Percentiles rank a stretch among this genome's conserved stretches.
Evolutionary conservation across 441 rosid species (phyloP).

Genomic region (Croton setiger): DNA sequence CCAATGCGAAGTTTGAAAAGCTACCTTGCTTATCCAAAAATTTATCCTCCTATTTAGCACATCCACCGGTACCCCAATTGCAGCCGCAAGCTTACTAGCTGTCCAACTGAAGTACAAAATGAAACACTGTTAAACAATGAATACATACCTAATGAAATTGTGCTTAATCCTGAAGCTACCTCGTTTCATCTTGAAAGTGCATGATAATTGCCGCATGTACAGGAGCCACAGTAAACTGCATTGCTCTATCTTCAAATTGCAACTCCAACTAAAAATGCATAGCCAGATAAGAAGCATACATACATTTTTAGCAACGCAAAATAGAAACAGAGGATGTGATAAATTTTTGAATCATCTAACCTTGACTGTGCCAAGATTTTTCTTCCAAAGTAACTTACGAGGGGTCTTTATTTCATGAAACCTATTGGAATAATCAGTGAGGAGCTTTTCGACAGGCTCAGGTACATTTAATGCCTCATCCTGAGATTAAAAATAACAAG

Average conservation of each 20-base stretch:
- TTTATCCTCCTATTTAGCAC: conserved; percentile 67
- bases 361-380: conserved; percentile 95
- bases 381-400: conserved; percentile 94
- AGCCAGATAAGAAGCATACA: conserved; percentile 13
- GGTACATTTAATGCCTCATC: conserved; percentile 81
- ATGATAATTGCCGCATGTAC: conserved; percentile 86
- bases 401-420: conserved; percentile 92
- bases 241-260: conserved; percentile 82
- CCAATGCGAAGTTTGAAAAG: conserved; percentile 1
- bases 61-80: conserved; percentile 70
- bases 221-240: conserved; percentile 83
- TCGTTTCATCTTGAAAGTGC: conserved; percentile 90
- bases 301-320: conserved; percentile 12
- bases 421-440: conserved; percentile 75
- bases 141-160: conserved; percentile 4
- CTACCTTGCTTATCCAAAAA: conserved; percentile 95
- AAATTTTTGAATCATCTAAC: conserved; percentile 34
- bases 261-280: conserved; percentile 68
- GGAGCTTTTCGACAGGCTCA: conserved; percentile 65
- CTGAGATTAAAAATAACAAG: conserved; percentile 40
- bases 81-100: conserved; percentile 64
- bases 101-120: conserved; percentile 64
- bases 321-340: conserved; percentile 1
- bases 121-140: conserved; percentile 12
- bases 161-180: conserved; percentile 39